Evolutionary conservation across 345 rosid genomes (phyloP), one percentile per base, ranked within the genome.

Genomic region (Salix caprea): DNA sequence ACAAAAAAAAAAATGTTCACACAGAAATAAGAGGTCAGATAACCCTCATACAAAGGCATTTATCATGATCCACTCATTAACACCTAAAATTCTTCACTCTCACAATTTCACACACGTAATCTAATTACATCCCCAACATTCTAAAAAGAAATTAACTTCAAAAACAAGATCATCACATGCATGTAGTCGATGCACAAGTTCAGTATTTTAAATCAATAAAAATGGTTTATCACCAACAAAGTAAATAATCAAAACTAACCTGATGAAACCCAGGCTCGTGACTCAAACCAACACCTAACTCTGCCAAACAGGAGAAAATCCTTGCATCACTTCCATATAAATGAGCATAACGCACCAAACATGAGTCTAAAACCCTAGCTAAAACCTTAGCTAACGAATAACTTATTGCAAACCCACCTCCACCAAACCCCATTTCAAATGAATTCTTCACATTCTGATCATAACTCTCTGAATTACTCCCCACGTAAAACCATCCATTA

Each of bases 191-290:
- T 30, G 15, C 2, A 18, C 46, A 62, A 11, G 16, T 12, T 11
- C 15, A 42, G 5, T 9, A 61, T 37, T 21, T 30, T 39, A 13
- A 28, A 19, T 19, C 34, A 18, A 15, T 11, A 70, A 13, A 4
- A 42, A 42, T 42, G 4, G 13, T 11, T 13, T 11, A 42, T 42
- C 44, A 11, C 4, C 46, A 42, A 42, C 46, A 42, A 42, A 42
- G 46, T 42, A 42, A 11, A 42, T 42, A 42, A 42, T 26, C 14
- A 34, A 68, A 21, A 5, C 32, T 70, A 81, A 96, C 98, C 99
- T 93, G 98, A 87, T 96, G 99, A 78, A 96, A 96, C 10, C 98
- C 99, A 58, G 94, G 90, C 77, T 96, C 96, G 70, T 84, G 98
- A 56, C 93, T 93, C 76, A 96, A 81, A 2, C 88, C 87, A 15